Evolutionary conservation across 345 rosid species (phyloP).

Genomic region (Odontarrhena argentea): DNA sequence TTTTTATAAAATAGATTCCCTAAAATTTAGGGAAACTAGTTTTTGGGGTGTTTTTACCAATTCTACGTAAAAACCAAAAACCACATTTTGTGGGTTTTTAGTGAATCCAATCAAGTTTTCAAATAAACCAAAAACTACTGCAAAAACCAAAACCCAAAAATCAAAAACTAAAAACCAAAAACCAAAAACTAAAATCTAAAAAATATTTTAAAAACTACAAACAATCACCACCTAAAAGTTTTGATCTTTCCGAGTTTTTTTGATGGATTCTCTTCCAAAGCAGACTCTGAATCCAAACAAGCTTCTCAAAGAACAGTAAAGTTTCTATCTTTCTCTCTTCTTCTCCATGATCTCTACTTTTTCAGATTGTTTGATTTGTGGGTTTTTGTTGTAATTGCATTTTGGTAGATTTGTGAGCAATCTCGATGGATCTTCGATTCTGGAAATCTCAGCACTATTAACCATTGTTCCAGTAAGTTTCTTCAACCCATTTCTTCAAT

Average conservation of each 20-base stretch:
- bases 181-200: too few relatives aligned
- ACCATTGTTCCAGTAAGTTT: constrained; percentile 62
- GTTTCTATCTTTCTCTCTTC: constrained; percentile 15
- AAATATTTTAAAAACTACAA: too few relatives aligned
- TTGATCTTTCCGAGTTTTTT: constrained; percentile 23
- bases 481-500: background rate
- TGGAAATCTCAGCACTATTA: constrained; percentile 60
- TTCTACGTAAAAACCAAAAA: too few relatives aligned
- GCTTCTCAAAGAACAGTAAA: constrained; percentile 79
- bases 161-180: too few relatives aligned
- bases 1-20: too few relatives aligned
- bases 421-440: constrained; percentile 75
- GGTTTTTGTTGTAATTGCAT: background rate
- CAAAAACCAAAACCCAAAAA: too few relatives aligned
- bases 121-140: too few relatives aligned
- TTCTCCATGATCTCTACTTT: background rate
- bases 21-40: too few relatives aligned
- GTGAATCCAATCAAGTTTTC: too few relatives aligned
- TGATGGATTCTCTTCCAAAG: constrained; percentile 54
- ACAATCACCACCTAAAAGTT: background rate
- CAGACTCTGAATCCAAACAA: constrained; percentile 65
- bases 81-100: too few relatives aligned
- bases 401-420: constrained; percentile 78
- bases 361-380: background rate
- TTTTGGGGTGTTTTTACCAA: too few relatives aligned